These are phyloP conservation scores for Raddia distichophylla DNA, from an alignment of 176 grass and related monocot genomes.

Conservation along the genomic window DNA sequence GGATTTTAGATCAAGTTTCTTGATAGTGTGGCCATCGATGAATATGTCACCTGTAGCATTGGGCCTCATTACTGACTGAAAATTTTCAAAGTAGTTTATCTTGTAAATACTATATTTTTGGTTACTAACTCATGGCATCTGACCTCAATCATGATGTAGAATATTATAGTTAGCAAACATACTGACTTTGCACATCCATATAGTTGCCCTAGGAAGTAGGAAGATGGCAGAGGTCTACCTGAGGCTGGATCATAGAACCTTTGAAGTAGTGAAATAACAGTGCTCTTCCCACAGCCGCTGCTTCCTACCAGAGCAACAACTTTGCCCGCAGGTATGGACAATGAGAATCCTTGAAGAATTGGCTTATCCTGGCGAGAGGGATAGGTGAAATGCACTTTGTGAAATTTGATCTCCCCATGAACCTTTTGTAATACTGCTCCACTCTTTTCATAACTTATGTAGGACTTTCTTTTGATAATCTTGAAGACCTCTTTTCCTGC, in stretches of 20 bases:
- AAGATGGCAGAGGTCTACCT: slow-evolving; percentile 37
- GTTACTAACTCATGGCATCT: neutral
- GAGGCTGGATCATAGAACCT: slow-evolving; percentile 58
- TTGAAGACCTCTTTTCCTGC: slow-evolving; percentile 53
- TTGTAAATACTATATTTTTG: neutral
- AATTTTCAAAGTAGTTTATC: neutral
- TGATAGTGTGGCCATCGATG: slow-evolving; percentile 50
- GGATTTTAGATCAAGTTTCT: slow-evolving; percentile 50
- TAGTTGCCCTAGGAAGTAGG: slow-evolving; percentile 22
- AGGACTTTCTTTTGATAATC: slow-evolving; percentile 45
- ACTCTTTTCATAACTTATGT: slow-evolving; percentile 43
- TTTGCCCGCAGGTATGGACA: slow-evolving; percentile 48
- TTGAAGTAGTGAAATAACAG: slow-evolving; percentile 50
- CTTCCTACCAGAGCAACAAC: slow-evolving; percentile 49
- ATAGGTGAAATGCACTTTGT: slow-evolving; percentile 48
- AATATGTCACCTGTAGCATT: slow-evolving; percentile 48
- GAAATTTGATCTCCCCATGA: slow-evolving; percentile 45
- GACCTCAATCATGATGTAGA: neutral
- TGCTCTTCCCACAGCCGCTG: slow-evolving; percentile 65
- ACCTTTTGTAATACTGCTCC: slow-evolving; percentile 41
- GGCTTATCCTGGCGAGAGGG: slow-evolving; percentile 50
- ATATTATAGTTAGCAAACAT: neutral
- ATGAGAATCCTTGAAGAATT: slow-evolving; percentile 53
- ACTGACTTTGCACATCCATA: neutral
- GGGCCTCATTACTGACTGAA: neutral